These are phyloP conservation scores for Pseudogymnoascus sp. DNA, from an alignment of 2,329 filamentous ascomycete genomes.

Conservation along the genomic window DNA sequence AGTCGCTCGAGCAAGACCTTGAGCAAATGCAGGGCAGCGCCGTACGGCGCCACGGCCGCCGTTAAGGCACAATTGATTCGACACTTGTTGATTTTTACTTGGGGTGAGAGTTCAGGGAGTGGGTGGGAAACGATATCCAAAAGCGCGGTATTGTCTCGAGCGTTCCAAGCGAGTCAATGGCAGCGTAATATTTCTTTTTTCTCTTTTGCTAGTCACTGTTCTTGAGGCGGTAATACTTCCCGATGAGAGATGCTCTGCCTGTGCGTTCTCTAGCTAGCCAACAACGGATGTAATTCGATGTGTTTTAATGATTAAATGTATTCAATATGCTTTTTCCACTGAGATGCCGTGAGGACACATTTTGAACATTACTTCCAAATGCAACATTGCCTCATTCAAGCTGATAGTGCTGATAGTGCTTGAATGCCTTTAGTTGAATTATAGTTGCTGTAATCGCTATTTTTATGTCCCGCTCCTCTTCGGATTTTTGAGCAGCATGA, in stretches of 20 bases:
- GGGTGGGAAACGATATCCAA: constrained; percentile 13
- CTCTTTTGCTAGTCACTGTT: constrained; percentile 16
- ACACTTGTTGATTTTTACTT: constrained; percentile 12
- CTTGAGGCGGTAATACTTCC: constrained; percentile 5
- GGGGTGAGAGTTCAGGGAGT: constrained; percentile 10
- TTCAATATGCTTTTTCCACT: constrained; percentile 2
- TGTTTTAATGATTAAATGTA: constrained; percentile 18
- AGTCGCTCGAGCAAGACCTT: constrained; percentile 84
- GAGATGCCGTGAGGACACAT: not conserved
- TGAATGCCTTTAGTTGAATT: too few species aligned
- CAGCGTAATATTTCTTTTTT: constrained; percentile 23
- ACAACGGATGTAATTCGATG: constrained; percentile 31
- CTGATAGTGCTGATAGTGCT: too few species aligned
- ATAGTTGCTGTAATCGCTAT: too few species aligned
- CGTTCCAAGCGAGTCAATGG: constrained; percentile 26
- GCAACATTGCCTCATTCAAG: not conserved
- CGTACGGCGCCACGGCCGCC: constrained; percentile 86
- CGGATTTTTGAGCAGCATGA: too few species aligned
- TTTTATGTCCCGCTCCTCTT: too few species aligned
- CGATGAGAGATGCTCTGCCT: constrained; percentile 9
- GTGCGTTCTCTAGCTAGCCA: constrained; percentile 25
- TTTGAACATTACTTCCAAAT: not conserved
- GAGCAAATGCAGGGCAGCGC: constrained; percentile 87
- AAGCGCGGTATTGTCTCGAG: constrained; percentile 17
- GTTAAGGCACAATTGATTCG: constrained; percentile 45